phyloP scores from a whole-genome alignment of 2,329 filamentous ascomycete genomes.

The Claviceps sp. region DNA sequence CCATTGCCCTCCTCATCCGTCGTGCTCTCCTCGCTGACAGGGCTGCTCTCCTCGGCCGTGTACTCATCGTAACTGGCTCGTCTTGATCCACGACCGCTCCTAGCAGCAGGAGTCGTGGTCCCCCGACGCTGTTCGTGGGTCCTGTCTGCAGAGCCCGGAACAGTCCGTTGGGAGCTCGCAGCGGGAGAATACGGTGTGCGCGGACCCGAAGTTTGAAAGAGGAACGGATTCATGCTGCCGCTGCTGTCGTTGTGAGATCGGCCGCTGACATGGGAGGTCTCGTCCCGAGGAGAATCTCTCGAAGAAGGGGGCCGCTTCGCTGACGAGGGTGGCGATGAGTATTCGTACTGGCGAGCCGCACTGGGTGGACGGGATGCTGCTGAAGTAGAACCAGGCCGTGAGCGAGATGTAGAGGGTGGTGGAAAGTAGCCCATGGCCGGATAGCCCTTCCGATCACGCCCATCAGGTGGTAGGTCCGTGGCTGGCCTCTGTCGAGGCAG shows the following conservation, averaged over 20 bases:
- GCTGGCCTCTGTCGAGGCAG: conserved; percentile 25
- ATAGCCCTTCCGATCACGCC: conserved; percentile 22
- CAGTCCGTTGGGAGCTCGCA: conserved; percentile 23
- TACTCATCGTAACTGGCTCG: conserved; percentile 18
- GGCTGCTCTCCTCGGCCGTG: conserved; percentile 23
- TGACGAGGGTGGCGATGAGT: conserved; percentile 9
- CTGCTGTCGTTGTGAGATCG: conserved; percentile 7
- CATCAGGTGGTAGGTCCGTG: conserved; percentile 20
- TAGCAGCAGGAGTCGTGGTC: conserved; percentile 15
- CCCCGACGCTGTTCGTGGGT: conserved; percentile 14
- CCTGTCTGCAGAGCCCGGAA: conserved; percentile 20
- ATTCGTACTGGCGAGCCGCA: conserved; percentile 29
- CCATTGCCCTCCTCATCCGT: conserved; percentile 25
- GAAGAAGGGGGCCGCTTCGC: conserved; percentile 18
- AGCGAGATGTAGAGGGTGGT: conserved; percentile 27
- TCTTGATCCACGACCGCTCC: conserved; percentile 19
- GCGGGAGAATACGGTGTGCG: conserved; percentile 22
- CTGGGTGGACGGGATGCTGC: conserved; percentile 25
- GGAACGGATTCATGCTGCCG: conserved; percentile 31
- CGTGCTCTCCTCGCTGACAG: conserved; percentile 21
- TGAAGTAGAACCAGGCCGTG: conserved; percentile 29
- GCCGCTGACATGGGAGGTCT: conserved; percentile 17
- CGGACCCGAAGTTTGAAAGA: conserved; percentile 35
- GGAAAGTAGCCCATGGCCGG: conserved; percentile 40
- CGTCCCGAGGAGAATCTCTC: conserved; percentile 18